These are phyloP conservation scores for Trichoderma afroharzianum DNA, from an alignment of 2,329 filamentous ascomycete genomes.

Conservation along the genomic window DNA sequence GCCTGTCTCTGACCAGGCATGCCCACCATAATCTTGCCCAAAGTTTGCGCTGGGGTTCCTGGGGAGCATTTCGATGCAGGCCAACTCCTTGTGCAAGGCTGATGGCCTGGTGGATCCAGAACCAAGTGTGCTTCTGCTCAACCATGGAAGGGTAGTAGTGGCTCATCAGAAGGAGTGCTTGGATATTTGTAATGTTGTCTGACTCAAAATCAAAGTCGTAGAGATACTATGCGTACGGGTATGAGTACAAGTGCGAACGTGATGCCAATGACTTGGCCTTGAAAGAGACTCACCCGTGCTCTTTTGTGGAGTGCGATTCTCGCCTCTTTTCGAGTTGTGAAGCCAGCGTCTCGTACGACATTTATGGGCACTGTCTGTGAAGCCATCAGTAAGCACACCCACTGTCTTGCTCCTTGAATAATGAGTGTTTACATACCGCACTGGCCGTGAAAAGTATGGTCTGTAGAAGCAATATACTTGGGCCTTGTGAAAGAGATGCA, in stretches of 20 bases:
- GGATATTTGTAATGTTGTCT: slow-evolving; percentile 21
- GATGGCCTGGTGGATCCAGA: slow-evolving; percentile 23
- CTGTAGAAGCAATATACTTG: slow-evolving; percentile 10
- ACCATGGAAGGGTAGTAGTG: slow-evolving; percentile 24
- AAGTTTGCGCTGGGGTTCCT: slow-evolving; percentile 18
- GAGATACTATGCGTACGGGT: slow-evolving; percentile 10
- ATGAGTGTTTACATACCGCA: background rate
- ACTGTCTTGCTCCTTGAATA: background rate
- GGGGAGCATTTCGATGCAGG: slow-evolving; percentile 17
- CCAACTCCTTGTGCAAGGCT: slow-evolving; percentile 21
- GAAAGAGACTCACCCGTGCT: slow-evolving; percentile 6
- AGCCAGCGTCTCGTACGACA: slow-evolving; percentile 3
- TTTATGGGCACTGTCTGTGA: slow-evolving; percentile 5
- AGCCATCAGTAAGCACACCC: background rate
- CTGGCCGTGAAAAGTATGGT: slow-evolving; percentile 10
- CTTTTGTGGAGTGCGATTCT: slow-evolving; percentile 17
- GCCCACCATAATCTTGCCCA: slow-evolving; percentile 24
- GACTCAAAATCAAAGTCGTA: slow-evolving; percentile 22
- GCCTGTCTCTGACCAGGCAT: slow-evolving; percentile 21
- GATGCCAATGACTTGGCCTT: too few relatives aligned
- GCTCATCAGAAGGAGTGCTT: slow-evolving; percentile 22
- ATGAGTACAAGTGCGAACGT: background rate
- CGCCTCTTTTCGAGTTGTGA: slow-evolving; percentile 17
- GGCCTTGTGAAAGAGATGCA: background rate
- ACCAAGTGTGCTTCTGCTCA: slow-evolving; percentile 25